Evolutionary conservation across 179 eudicot species (phyloP).

Genomic region (Camellia oleifera): DNA sequence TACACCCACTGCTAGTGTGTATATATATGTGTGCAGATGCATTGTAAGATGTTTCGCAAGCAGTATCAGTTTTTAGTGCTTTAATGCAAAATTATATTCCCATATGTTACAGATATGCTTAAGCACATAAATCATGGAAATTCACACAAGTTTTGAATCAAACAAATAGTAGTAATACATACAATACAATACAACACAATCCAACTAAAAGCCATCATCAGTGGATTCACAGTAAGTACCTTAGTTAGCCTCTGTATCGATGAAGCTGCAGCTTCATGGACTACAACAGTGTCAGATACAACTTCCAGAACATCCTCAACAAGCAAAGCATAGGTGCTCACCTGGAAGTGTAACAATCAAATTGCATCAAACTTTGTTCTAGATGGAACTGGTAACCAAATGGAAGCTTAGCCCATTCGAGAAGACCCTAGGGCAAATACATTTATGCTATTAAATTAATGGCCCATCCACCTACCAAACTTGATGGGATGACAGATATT

Average conservation of each 20-base stretch:
- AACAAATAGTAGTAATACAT: not conserved
- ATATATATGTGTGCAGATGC: not conserved
- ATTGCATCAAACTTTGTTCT: not conserved
- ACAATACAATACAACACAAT: not conserved
- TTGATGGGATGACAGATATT: conserved; percentile 63
- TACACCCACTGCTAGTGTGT: not conserved
- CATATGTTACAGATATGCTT: not conserved
- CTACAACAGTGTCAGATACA: conserved; percentile 52
- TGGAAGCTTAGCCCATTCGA: not conserved
- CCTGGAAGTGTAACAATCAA: conserved; percentile 34
- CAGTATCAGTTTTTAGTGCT: not conserved
- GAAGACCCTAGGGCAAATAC: not conserved
- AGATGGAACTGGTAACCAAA: not conserved
- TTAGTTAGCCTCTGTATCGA: conserved; percentile 65
- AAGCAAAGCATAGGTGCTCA: conserved; percentile 62
- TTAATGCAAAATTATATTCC: not conserved
- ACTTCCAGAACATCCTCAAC: conserved; percentile 69
- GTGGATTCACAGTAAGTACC: conserved; percentile 27
- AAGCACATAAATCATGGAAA: not conserved
- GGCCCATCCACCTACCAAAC: conserved; percentile 46
- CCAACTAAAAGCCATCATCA: not conserved
- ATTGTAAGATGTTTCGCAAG: not conserved
- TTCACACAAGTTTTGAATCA: not conserved
- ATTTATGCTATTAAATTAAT: not conserved
- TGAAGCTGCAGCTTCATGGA: conserved; percentile 66